A percentile compares a stretch with the other conserved stretches of the same genome.
Evolutionary conservation across 306 rosid species (phyloP).

Genomic region (Vigna angularis): DNA sequence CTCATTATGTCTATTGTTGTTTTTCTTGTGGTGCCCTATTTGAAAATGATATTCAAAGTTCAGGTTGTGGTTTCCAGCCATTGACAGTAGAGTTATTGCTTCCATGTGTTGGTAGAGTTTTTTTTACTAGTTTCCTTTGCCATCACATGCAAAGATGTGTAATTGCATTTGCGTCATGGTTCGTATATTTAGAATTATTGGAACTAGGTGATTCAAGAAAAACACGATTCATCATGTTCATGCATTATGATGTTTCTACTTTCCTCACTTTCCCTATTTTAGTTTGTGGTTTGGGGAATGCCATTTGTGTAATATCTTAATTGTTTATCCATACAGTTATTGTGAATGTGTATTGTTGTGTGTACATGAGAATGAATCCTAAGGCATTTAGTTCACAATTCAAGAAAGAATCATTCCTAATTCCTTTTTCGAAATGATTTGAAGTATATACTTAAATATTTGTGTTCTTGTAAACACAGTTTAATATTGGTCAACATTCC

Average conservation of each 20-base stretch:
- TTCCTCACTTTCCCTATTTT: conserved; percentile 19
- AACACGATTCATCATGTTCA: conserved; percentile 38
- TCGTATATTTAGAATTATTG: conserved; percentile 42
- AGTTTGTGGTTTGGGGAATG: conserved; percentile 40
- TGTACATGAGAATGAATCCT: neutral
- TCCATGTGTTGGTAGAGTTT: conserved; percentile 51
- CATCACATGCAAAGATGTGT: conserved; percentile 36
- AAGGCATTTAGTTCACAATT: neutral
- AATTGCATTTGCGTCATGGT: conserved; percentile 42
- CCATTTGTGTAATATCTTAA: conserved; percentile 41
- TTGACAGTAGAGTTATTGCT: neutral
- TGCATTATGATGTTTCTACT: conserved; percentile 42
- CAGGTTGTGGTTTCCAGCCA: too few relatives aligned
- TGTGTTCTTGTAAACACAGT: too few relatives aligned
- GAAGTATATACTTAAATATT: neutral
- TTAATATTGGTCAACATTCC: too few relatives aligned
- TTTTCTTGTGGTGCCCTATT: too few relatives aligned
- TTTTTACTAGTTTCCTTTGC: neutral
- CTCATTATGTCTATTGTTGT: too few relatives aligned
- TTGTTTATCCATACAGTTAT: conserved; percentile 37
- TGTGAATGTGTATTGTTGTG: conserved; percentile 5
- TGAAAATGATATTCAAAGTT: too few relatives aligned
- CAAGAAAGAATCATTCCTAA: neutral
- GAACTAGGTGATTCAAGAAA: conserved; percentile 38
- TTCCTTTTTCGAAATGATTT: neutral